Conservation (phyloP, 169 alveolate genomes). For the Cryptosporidium meleagridis region DNA sequence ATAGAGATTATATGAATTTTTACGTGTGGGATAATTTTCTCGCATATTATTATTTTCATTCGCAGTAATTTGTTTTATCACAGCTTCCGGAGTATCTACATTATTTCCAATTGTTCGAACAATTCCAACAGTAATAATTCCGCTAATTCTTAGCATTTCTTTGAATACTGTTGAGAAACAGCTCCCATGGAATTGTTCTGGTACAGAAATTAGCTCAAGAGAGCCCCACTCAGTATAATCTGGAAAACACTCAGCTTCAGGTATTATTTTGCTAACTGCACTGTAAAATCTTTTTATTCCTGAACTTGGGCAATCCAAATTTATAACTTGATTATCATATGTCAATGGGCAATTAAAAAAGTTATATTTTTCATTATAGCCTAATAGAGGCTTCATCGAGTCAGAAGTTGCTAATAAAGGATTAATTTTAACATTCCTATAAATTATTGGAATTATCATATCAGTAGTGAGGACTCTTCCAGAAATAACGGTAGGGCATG, state of each 20-base stretch:
- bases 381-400: conserved; percentile 38
- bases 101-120: conserved; percentile 24
- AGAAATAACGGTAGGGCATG: conserved; percentile 57
- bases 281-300: conserved; percentile 17
- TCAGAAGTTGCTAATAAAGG: conserved; percentile 71
- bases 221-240: conserved; percentile 74
- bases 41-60: not conserved
- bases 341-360: conserved; percentile 55
- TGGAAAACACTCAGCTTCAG: conserved; percentile 30
- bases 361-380: conserved; percentile 56
- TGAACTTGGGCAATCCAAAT: not conserved
- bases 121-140: conserved; percentile 46
- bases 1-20: not conserved
- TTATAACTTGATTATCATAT: conserved; percentile 11
- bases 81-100: conserved; percentile 21
- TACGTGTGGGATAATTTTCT: not conserved
- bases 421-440: conserved; percentile 29
- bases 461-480: conserved; percentile 74
- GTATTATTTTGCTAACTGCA: conserved; percentile 11
- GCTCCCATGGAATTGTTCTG: conserved; percentile 44
- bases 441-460: conserved; percentile 52
- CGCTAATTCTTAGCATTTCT: conserved; percentile 41
- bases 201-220: conserved; percentile 52
- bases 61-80: not conserved
- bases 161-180: conserved; percentile 30